A percentile compares a stretch with the other conserved stretches of the same genome.
These are phyloP conservation scores for Fusarium metavorans DNA, from an alignment of 2,329 filamentous ascomycete species.

Conservation along the genomic window DNA sequence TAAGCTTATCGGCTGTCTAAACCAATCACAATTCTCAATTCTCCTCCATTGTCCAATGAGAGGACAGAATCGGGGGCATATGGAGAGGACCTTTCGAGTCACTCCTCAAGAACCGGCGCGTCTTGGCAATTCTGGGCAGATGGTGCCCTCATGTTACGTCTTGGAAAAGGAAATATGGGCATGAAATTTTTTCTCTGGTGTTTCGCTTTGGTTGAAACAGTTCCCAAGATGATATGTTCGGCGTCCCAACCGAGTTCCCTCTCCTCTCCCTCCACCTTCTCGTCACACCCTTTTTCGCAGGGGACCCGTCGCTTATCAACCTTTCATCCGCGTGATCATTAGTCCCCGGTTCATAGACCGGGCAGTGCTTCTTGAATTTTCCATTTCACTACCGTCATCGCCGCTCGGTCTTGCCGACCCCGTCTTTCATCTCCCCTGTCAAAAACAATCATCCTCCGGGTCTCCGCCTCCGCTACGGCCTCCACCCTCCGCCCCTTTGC, in stretches of 20 bases:
- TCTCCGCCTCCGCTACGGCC: conserved; percentile 11
- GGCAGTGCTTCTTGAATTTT: conserved; percentile 1
- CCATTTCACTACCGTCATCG: not conserved
- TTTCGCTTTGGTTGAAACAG: conserved; percentile 4
- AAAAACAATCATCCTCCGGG: not conserved
- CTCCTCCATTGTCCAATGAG: conserved; percentile 25
- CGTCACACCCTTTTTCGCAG: not conserved
- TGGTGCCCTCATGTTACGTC: conserved; percentile 11
- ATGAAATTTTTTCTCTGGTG: not conserved
- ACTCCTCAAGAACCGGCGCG: not conserved
- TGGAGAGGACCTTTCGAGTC: not conserved
- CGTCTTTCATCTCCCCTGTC: not conserved
- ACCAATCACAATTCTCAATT: conserved; percentile 22
- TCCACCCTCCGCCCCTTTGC: conserved; percentile 12
- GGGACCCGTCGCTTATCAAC: not conserved
- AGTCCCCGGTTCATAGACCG: not conserved
- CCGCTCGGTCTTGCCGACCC: conserved; percentile 12
- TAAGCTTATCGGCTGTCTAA: conserved; percentile 41
- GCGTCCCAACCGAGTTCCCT: not conserved
- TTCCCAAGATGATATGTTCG: not conserved
- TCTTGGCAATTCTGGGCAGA: conserved; percentile 19
- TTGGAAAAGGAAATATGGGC: not conserved
- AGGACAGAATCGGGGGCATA: not conserved
- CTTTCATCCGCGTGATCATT: not conserved
- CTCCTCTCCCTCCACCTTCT: not conserved